A percentile compares a stretch with the other conserved stretches of the same genome.
These are phyloP conservation scores for Boletus rufocinnamomeus DNA, from an alignment of 768 basidiomycete species.

Conservation along the genomic window DNA sequence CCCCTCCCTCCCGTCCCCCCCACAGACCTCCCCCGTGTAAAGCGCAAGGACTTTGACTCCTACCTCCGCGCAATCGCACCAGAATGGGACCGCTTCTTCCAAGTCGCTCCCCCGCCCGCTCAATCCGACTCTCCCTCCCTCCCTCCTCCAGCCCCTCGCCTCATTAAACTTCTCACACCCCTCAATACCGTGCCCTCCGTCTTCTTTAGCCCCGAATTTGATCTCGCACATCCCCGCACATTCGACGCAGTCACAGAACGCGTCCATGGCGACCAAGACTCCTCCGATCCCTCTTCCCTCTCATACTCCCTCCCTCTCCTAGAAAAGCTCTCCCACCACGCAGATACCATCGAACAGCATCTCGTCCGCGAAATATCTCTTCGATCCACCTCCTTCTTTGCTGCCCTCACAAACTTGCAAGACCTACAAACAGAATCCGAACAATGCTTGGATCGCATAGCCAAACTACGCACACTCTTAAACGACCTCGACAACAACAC, in stretches of 20 bases:
- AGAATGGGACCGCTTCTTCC: slow-evolving; percentile 79
- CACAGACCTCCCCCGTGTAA: slow-evolving; percentile 83
- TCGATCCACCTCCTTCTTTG: slow-evolving; percentile 93
- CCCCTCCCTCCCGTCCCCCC: no score
- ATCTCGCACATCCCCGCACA: slow-evolving; percentile 76
- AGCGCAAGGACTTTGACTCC: slow-evolving; percentile 79
- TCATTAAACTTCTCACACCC: slow-evolving; percentile 57
- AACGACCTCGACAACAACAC: slow-evolving; percentile 73
- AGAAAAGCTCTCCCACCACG: slow-evolving; percentile 88
- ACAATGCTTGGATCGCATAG: slow-evolving; percentile 75
- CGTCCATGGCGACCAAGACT: slow-evolving; percentile 38
- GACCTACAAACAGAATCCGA: slow-evolving; percentile 89
- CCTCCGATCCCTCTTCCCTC: slow-evolving; percentile 59
- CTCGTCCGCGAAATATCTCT: slow-evolving; percentile 90
- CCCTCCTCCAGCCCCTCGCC: slow-evolving; percentile 35
- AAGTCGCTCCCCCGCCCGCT: slow-evolving; percentile 36
- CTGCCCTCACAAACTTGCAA: slow-evolving; percentile 92
- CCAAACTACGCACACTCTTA: slow-evolving; percentile 68
- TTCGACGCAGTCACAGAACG: slow-evolving; percentile 78
- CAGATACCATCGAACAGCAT: slow-evolving; percentile 93
- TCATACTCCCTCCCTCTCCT: slow-evolving; percentile 74
- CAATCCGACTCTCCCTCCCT: slow-evolving; percentile 27
- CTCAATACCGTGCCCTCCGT: slow-evolving; percentile 76
- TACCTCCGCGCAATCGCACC: slow-evolving; percentile 72
- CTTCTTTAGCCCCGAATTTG: slow-evolving; percentile 79